Evolutionary conservation across 2,329 filamentous ascomycete genomes (phyloP).

Genomic region (Ilyonectria destructans): DNA sequence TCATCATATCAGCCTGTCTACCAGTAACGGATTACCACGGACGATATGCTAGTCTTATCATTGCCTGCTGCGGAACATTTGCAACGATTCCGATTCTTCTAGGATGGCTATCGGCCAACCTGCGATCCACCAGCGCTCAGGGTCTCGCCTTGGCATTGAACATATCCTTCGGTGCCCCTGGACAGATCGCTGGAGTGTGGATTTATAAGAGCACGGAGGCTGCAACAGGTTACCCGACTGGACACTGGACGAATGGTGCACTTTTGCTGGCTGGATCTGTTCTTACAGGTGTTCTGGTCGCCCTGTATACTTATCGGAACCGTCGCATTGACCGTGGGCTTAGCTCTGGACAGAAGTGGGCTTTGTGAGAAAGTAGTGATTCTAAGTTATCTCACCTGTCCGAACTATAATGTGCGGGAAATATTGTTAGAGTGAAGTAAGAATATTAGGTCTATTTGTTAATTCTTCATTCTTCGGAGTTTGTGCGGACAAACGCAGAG

Average conservation of each 20-base stretch:
- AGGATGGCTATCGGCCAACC: conserved; percentile 78
- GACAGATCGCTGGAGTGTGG: conserved; percentile 81
- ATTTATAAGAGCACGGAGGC: conserved; percentile 78
- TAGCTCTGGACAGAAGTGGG: neutral
- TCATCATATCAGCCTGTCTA: conserved; percentile 75
- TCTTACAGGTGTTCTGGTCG: neutral
- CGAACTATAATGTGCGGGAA: no score
- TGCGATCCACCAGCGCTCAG: conserved; percentile 73
- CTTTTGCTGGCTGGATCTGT: conserved; percentile 71
- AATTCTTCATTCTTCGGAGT: no score
- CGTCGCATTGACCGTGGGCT: neutral
- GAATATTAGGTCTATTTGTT: no score
- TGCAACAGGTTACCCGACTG: conserved; percentile 74
- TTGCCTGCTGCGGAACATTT: conserved; percentile 76
- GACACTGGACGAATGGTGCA: conserved; percentile 76
- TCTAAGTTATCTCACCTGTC: no score
- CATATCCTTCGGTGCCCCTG: conserved; percentile 74
- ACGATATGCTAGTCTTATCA: conserved; percentile 78
- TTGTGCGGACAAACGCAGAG: no score
- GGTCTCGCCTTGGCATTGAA: conserved; percentile 79
- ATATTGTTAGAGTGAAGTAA: no score
- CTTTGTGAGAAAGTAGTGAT: no score
- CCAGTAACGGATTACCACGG: conserved; percentile 68
- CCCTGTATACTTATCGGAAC: neutral
- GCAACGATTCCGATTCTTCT: conserved; percentile 77